Base-by-base conservation (phyloP, 768 basidiomycete species). In the Nidularia sp. region DNA sequence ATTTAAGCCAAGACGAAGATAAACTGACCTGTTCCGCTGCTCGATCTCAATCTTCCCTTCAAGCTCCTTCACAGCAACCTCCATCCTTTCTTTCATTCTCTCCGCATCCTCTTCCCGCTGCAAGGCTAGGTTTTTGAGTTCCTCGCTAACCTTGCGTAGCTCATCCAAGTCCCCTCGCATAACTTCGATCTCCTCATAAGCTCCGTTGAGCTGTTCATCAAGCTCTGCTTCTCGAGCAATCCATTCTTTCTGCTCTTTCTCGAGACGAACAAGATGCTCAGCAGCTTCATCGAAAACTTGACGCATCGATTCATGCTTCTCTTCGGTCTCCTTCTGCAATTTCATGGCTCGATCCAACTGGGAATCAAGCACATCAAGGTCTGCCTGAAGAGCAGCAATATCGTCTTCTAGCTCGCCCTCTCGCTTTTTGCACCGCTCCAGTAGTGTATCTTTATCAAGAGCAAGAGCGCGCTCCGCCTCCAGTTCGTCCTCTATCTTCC, bases 361-460 rank as follows among this genome's bases (percentile, higher is more conserved):
- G 3, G 85, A 86, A 59, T 95, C 92, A 9, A 96, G 74, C 2
- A 83, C 77, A 52, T 94, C 90, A 44, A 96, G 76, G 60, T 98
- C 95, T 2, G 76, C 74, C 59, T 97, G 92, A 18, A 97, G 68
- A 1, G 85, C 82, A 1, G 73, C 71, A 10, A 95, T 79, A 60
- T 95, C 93, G 50, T 97, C 93, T 64, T 93, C 86, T 2, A 98
- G 76, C 53, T 92, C 86, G 32, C 76, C 76, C 65, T 96, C 93
- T n/a, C 85, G 83, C 57, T 83, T 82, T 70, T 93, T 94, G 67
- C 86, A 88, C 45, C 93, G 77, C 53, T 91, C 86, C 1, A 98
- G 76, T 9, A 91, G 72, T 2, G 79, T 70, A 53, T 97, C 91
- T 66, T 96, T 94, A 67, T 98, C 93, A 44, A 89, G 58, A 1